Evolutionary conservation across 768 basidiomycete genomes (phyloP).

Genomic region (Lentinus brumalis): DNA sequence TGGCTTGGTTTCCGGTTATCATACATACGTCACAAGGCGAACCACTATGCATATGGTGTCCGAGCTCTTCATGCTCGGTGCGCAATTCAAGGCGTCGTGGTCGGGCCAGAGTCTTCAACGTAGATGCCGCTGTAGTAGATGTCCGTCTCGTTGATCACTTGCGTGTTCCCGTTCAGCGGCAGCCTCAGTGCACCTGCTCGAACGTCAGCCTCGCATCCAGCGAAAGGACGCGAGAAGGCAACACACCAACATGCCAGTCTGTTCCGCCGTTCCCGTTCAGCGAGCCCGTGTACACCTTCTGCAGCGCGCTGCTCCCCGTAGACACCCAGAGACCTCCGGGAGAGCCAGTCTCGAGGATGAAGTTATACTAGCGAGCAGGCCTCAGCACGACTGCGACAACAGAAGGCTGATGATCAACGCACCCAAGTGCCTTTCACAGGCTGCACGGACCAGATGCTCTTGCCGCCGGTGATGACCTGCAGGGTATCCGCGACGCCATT

Average conservation of each 20-base stretch:
- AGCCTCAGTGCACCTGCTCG: constrained; percentile 22
- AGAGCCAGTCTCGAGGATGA: constrained; percentile 24
- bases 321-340: constrained; percentile 30
- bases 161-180: constrained; percentile 19
- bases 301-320: constrained; percentile 21
- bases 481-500: constrained; percentile 25
- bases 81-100: constrained; percentile 21
- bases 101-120: constrained; percentile 25
- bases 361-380: constrained; percentile 19
- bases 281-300: constrained; percentile 25
- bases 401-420: not conserved
- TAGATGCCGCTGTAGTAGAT: constrained; percentile 23
- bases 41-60: not conserved
- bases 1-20: too few species aligned
- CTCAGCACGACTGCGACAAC: not conserved
- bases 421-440: constrained; percentile 27
- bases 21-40: too few species aligned
- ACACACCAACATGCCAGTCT: constrained; percentile 27
- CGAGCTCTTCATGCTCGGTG: not conserved
- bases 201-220: not conserved
- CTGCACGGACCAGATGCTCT: constrained; percentile 26
- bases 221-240: too few species aligned
- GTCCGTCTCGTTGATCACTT: constrained; percentile 24
- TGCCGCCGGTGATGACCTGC: constrained; percentile 26
- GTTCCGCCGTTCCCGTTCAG: constrained; percentile 24